These are phyloP conservation scores for Backusella psychrophila DNA, from an alignment of 192 early-diverging fungal genomes.

Conservation along the genomic window DNA sequence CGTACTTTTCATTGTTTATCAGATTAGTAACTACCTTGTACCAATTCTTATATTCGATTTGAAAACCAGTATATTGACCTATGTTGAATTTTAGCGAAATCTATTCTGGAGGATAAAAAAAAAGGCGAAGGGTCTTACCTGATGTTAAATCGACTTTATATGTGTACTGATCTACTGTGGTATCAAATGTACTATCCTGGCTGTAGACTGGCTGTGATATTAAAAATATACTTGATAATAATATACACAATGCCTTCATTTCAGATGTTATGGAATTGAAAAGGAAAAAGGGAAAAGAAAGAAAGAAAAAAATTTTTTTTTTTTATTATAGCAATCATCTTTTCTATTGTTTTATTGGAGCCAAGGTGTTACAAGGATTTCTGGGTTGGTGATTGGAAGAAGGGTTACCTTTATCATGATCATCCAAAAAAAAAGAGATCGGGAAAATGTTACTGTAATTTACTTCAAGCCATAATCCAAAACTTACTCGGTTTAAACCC, in stretches of 20 bases:
- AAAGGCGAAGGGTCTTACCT: not conserved
- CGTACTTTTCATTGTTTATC: constrained; percentile 29
- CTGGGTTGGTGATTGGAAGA: not conserved
- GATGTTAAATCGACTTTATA: not conserved
- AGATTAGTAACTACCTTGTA: constrained; percentile 36
- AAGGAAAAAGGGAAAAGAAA: not conserved
- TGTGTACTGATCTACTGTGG: not conserved
- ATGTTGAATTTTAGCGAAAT: not conserved
- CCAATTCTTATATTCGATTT: constrained; percentile 14
- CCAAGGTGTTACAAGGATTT: not conserved
- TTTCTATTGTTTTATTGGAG: not conserved
- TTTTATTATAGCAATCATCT: not conserved
- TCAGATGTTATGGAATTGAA: not conserved
- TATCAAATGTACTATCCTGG: constrained; percentile 5
- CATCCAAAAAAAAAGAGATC: too few species aligned
- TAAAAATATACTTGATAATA: not conserved
- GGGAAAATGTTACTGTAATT: too few species aligned
- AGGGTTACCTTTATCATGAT: too few species aligned
- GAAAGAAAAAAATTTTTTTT: constrained; percentile 3
- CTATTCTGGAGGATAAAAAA: not conserved
- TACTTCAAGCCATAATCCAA: too few species aligned
- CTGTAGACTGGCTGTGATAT: not conserved
- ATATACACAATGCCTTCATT: not conserved
- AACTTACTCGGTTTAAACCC: too few species aligned
- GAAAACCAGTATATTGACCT: constrained; percentile 32